Evolutionary conservation across 352 stramenopile species (phyloP), one percentile per base, ranked within the genome.

Genomic region (Phytopythium montanum): DNA sequence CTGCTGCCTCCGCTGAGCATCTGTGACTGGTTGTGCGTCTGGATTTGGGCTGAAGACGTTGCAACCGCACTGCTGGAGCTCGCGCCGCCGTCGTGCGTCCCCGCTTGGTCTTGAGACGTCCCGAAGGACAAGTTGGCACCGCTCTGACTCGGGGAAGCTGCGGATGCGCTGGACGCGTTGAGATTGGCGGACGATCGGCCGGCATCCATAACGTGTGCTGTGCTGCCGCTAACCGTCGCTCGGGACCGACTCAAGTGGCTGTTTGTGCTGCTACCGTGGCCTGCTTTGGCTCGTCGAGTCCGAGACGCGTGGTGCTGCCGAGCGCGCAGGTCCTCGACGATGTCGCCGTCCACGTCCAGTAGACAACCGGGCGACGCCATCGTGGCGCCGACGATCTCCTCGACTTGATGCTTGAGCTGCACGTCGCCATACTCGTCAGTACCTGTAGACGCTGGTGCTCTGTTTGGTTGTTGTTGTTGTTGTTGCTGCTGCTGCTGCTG

Each of bases 281-380:
- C 49, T 23, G 66, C 46, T 49, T 61, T 29, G 0, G 39, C 42
- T 34, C 66, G 72, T 1, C 69, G 69, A 19, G 45, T 66, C 21
- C 28, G 67, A 31, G 64, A 57, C 28, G 64, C 21, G 36, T 75
- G 64, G 21, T 87, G 69, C 54, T 90, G 79, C 14, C 81, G 64
- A 10, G 72, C 74, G 16, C 73, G 73, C 2, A 93, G 61, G 49
- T 91, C 84, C n/a, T 81, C 73, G 25, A 93, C 70, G 25, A 93
- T 88, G 53, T 93, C 84, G 0, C 84, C 85, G 42, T 90, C 84
- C 12, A 92, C 72, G 34, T 94, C 84, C 4, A 96, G 61, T 0
- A 95, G 60, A 52, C 84, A 95, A 0, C 86, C 88, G 2, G 84
- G 79, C n/a, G 85, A 91, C 0, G 80, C 78, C 25, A 93, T 66